Evolutionary conservation across 2,329 filamentous ascomycete species (phyloP).

Genomic region (Pezicula neosporulosa): DNA sequence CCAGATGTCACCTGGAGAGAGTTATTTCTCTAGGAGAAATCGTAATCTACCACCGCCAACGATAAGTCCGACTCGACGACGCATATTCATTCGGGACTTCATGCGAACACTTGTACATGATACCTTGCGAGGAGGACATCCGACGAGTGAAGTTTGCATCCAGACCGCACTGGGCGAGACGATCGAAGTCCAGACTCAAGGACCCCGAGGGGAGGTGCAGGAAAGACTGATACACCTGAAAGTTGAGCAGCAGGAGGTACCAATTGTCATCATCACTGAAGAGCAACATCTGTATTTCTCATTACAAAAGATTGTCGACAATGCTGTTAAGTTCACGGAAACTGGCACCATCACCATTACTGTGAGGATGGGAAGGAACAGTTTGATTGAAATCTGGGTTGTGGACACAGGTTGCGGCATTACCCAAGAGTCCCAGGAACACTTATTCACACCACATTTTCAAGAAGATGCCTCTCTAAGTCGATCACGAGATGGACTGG

Average conservation of each 20-base stretch:
- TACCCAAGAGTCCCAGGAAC: conserved; percentile 59
- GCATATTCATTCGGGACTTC: conserved; percentile 24
- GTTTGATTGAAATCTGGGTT: conserved; percentile 57
- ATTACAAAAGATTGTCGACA: conserved; percentile 44
- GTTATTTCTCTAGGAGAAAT: too few relatives aligned
- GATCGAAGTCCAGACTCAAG: conserved; percentile 21
- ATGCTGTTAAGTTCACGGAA: conserved; percentile 70
- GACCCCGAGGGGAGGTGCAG: conserved; percentile 22
- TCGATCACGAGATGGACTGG: conserved; percentile 63
- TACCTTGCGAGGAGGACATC: conserved; percentile 20
- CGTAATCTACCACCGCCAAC: conserved; percentile 7
- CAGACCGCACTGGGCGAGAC: conserved; percentile 23
- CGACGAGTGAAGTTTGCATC: conserved; percentile 19
- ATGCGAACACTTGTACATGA: conserved; percentile 23
- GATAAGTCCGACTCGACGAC: conserved; percentile 16
- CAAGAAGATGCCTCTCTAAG: conserved; percentile 67
- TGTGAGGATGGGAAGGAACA: conserved; percentile 47
- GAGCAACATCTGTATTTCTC: conserved; percentile 46
- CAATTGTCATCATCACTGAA: conserved; percentile 44
- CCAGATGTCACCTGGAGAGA: too few relatives aligned
- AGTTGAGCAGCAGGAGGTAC: conserved; percentile 36
- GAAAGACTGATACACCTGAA: conserved; percentile 34
- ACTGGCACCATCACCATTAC: conserved; percentile 58
- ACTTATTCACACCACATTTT: conserved; percentile 67
- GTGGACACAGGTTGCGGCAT: conserved; percentile 68